Conservation (phyloP, 192 early-diverging fungal species). For the Umbelopsis isabellina region DNA sequence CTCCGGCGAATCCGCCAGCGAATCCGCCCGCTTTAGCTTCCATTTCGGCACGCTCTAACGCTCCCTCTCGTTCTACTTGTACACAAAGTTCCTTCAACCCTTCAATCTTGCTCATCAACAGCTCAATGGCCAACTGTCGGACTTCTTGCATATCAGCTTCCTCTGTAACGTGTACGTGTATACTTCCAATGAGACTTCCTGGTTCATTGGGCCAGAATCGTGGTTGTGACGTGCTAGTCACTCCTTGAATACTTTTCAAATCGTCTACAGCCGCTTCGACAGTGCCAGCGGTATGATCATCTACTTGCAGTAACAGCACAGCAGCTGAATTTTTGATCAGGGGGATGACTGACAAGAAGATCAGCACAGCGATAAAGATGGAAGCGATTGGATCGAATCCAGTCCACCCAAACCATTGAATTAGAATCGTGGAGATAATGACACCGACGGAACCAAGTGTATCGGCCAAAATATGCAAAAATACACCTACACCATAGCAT, state of each 20-base stretch:
- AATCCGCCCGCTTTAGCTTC: slow-evolving; percentile 15
- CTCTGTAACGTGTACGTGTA: slow-evolving; percentile 50
- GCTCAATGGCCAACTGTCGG: slow-evolving; percentile 43
- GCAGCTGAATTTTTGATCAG: slow-evolving; percentile 73
- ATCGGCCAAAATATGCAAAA: slow-evolving; percentile 93
- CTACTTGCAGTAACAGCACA: slow-evolving; percentile 55
- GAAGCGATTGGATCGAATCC: slow-evolving; percentile 96
- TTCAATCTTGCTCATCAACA: slow-evolving; percentile 48
- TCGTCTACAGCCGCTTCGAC: slow-evolving; percentile 53
- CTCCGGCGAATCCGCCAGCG: slow-evolving; percentile 18
- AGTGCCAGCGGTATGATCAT: slow-evolving; percentile 40
- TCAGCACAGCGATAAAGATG: slow-evolving; percentile 86
- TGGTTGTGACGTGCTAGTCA: slow-evolving; percentile 43
- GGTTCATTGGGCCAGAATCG: slow-evolving; percentile 65
- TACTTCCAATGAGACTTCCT: slow-evolving; percentile 52
- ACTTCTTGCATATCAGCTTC: slow-evolving; percentile 37
- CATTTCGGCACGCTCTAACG: slow-evolving; percentile 3
- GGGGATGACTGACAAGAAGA: slow-evolving; percentile 84
- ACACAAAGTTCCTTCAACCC: slow-evolving; percentile 56
- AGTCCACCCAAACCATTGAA: slow-evolving; percentile 90
- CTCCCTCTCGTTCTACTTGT: slow-evolving; percentile 45
- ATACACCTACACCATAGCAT: slow-evolving; percentile 60
- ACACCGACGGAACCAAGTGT: slow-evolving; percentile 95
- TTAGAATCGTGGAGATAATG: slow-evolving; percentile 90
- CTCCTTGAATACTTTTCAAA: slow-evolving; percentile 45